Evolutionary conservation across 2,329 filamentous ascomycete genomes (phyloP), one percentile per base, ranked within the genome.

Genomic region (Colletotrichum incanum): DNA sequence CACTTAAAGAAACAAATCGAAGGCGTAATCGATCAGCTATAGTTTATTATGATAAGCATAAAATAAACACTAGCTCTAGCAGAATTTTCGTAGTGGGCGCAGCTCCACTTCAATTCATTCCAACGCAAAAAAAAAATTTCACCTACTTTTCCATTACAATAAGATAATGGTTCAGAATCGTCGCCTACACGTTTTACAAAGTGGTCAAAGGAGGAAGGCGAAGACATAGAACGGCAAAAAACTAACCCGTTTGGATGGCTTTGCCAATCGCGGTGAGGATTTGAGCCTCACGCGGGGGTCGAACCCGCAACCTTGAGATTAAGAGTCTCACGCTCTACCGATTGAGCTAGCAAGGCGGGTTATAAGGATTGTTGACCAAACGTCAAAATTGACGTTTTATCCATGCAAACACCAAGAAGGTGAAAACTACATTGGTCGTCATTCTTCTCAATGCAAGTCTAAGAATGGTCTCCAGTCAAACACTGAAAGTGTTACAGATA

Each of bases 291-390:
- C 73, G 74, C 74, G 75, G 74, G 75, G 74, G 74, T 76, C 74
- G 73, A 76, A 76, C 74, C 72, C 68, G 64, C 65, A 73, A 73
- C 72, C 72, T 73, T 73, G 68, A 73, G 72, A 73, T 73, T 89
- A 88, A 89, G 90, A 92, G 90, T 91, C 90, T 91, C 86, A 92
- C 90, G 89, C 90, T 92, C 90, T 92, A 91, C 88, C 88, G 88
- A 90, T 90, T 91, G 88, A 90, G 88, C 88, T 90, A 91, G 85
- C 87, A 72, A 72, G 69, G 65, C 69, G 69, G 65, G 65, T 68
- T 20, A 41, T 1, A 1, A 1, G 18, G 6, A 6, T 37, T 55
- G 34, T 31, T 47, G 43, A 20, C 16, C 3, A 9, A 9, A 18
- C 16, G 20, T 8, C 39, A n/a, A 43, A 16, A 5, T 43, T 43